phyloP scores from a whole-genome alignment of 140 eudicot species.

The Flaveria floridana region DNA sequence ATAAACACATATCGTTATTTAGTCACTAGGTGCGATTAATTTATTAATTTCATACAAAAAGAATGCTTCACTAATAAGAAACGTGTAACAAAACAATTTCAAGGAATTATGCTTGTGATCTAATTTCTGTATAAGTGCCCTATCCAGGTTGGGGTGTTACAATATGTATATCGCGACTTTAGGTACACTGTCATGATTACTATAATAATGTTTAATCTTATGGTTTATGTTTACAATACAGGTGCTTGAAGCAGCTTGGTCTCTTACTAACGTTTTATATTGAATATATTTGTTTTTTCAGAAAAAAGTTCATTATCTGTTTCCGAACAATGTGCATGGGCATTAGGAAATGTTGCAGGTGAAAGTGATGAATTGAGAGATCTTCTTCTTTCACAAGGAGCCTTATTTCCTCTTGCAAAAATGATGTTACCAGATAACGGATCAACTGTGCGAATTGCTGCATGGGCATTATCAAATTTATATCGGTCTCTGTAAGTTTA shows the following conservation, averaged over 20 bases:
- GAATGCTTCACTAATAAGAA: neutral
- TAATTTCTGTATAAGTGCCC: conserved; percentile 5
- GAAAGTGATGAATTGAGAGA: conserved; percentile 82
- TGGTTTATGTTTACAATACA: conserved; percentile 30
- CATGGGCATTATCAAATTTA: neutral
- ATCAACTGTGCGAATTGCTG: conserved; percentile 57
- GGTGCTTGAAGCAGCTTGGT: conserved; percentile 99
- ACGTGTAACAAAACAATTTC: neutral
- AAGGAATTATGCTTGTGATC: neutral
- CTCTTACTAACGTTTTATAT: conserved; percentile 40
- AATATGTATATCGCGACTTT: neutral
- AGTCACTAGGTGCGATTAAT: neutral
- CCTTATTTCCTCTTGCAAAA: conserved; percentile 75
- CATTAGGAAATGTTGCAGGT: conserved; percentile 95
- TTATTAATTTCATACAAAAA: neutral
- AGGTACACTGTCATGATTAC: too few relatives aligned
- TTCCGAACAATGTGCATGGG: conserved; percentile 99
- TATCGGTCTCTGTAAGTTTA: neutral
- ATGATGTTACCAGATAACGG: conserved; percentile 82
- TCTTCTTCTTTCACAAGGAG: conserved; percentile 82
- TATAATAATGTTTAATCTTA: neutral
- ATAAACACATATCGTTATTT: neutral
- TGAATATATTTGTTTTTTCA: conserved; percentile 34
- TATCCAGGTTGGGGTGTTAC: neutral
- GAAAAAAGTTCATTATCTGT: conserved; percentile 76